Evolutionary conservation across 352 stramenopile genomes (phyloP), one percentile per base, ranked within the genome.

Genomic region (Phytophthora constricta): DNA sequence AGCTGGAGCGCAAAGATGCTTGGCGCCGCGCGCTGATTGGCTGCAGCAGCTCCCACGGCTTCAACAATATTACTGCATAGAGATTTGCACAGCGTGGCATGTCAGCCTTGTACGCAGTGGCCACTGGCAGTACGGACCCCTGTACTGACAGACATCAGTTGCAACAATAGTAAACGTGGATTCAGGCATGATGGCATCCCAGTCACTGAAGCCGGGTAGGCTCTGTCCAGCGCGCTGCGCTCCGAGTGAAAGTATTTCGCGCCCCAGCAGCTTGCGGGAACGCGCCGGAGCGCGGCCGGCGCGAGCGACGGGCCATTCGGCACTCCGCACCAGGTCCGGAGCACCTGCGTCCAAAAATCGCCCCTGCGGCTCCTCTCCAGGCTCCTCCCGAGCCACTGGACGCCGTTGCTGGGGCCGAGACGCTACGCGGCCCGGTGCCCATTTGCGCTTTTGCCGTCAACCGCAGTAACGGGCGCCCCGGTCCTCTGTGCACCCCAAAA

Each of bases 371-470:
- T 17, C 45, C 45, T 51, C 45, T 51, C 45, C 45, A 34, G 14
- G 22, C 45, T 51, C 33, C 45, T 51, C 45, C 19, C 10, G n/a
- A 14, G 11, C 45, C 14, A 28, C 4, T 19, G 13, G 7, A 1
- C n/a, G 43, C 45, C 10, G 20, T 51, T 28, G 45, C 4, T 34
- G 16, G 9, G 9, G 2, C 47, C 26, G 17, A 54, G 47, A 33
- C 23, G 25, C 46, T 31, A 53, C 23, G 17, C 19, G 54, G 11
- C 54, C 23, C 13, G 11, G 51, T 13, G 63, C 45, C 39, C 71
- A 79, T 76, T 79, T 70, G 62, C 53, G 49, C 60, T 74, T 76
- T 65, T 76, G 66, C 71, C 62, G 42, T 50, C 27, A 14, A n/a
- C n/a, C n/a, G n/a, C n/a, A n/a, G n/a, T n/a, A n/a, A n/a, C n/a